phyloP scores from a whole-genome alignment of 768 basidiomycete genomes.

The Suillus tomentosus region DNA sequence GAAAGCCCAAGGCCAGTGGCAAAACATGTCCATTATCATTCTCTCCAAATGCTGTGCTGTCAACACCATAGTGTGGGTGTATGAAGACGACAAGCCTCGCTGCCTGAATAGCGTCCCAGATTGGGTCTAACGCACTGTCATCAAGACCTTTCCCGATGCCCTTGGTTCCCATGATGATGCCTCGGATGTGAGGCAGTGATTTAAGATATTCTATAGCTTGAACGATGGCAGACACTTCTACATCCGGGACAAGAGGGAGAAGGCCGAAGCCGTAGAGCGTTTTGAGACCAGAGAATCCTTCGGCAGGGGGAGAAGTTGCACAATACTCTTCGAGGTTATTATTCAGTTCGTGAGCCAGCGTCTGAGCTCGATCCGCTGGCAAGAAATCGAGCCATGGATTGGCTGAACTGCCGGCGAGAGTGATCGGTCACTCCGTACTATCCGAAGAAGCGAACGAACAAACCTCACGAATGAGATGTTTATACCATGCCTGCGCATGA shows the following conservation, averaged over 20 bases:
- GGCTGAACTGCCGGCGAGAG: slow-evolving; percentile 56
- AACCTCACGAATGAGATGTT: slow-evolving; percentile 80
- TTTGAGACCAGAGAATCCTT: slow-evolving; percentile 42
- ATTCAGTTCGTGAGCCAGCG: slow-evolving; percentile 73
- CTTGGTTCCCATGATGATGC: slow-evolving; percentile 82
- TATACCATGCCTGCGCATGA: slow-evolving; percentile 85
- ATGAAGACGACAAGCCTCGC: slow-evolving; percentile 77
- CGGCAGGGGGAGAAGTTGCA: slow-evolving; percentile 53
- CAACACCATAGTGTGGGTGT: slow-evolving; percentile 87
- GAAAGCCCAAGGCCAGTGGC: slow-evolving; percentile 85
- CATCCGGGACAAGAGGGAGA: slow-evolving; percentile 75
- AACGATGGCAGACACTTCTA: slow-evolving; percentile 56
- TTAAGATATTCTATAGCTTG: slow-evolving; percentile 69
- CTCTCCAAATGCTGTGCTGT: slow-evolving; percentile 71
- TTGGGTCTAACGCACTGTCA: slow-evolving; percentile 72
- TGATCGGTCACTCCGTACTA: slow-evolving; percentile 17
- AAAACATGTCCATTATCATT: slow-evolving; percentile 85
- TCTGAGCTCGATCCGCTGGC: slow-evolving; percentile 61
- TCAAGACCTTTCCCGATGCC: slow-evolving; percentile 80
- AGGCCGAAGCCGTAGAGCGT: slow-evolving; percentile 85
- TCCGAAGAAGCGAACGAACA: slow-evolving; percentile 12
- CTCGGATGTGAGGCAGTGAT: slow-evolving; percentile 63
- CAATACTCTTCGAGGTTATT: slow-evolving; percentile 80
- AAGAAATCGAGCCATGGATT: slow-evolving; percentile 95
- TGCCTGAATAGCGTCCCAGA: slow-evolving; percentile 78